A percentile compares a stretch with the other conserved stretches of the same genome.
These are phyloP conservation scores for Curvularia sp. DNA, from an alignment of 2,329 filamentous ascomycete species.

Conservation along the genomic window DNA sequence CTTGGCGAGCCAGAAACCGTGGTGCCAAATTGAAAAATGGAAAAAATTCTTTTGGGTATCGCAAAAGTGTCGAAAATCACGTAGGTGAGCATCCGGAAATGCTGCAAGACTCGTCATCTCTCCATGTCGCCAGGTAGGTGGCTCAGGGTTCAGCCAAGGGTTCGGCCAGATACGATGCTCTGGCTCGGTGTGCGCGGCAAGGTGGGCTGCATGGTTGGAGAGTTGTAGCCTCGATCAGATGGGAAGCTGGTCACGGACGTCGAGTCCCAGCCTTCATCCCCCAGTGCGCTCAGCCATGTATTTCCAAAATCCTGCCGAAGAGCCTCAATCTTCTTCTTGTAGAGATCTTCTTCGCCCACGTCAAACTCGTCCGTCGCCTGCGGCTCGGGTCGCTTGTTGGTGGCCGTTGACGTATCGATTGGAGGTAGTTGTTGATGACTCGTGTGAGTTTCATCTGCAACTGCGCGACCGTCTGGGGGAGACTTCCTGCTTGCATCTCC, in stretches of 20 bases:
- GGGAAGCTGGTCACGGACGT: constrained; percentile 42
- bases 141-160: constrained; percentile 37
- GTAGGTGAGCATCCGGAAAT: constrained; percentile 7
- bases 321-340: constrained; percentile 86
- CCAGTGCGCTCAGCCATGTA: constrained; percentile 84
- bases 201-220: constrained; percentile 42
- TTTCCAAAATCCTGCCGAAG: constrained; percentile 84
- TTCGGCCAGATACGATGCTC: constrained; percentile 50
- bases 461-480: constrained; percentile 28
- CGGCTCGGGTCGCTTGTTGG: constrained; percentile 23
- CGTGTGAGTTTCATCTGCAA: constrained; percentile 30
- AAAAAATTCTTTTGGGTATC: constrained; percentile 47
- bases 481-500: constrained; percentile 44
- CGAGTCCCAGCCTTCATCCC: constrained; percentile 71
- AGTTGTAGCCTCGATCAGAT: constrained; percentile 41
- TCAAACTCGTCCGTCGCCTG: constrained; percentile 62
- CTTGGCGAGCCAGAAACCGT: constrained; percentile 10
- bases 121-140: background rate
- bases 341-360: constrained; percentile 76
- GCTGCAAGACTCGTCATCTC: background rate
- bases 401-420: constrained; percentile 39
- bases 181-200: constrained; percentile 47
- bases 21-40: constrained; percentile 19
- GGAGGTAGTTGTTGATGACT: constrained; percentile 41
- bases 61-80: constrained; percentile 39